Evolutionary conservation across 2,329 filamentous ascomycete genomes (phyloP).

Genomic region (Xenoacremonium recifei): DNA sequence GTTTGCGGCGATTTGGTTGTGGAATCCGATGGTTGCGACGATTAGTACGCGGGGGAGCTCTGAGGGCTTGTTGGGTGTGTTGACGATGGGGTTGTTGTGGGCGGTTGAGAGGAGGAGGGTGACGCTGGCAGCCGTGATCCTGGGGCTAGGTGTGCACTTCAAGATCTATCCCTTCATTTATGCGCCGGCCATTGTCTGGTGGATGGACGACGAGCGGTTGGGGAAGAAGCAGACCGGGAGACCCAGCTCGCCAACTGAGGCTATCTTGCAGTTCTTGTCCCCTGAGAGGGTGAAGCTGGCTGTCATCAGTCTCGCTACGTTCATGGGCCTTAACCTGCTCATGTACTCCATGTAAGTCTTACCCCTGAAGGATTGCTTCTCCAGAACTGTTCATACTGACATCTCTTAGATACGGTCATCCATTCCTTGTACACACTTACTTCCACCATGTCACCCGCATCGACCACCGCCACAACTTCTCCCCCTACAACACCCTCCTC

Average conservation of each 20-base stretch:
- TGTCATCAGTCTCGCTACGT: constrained; percentile 67
- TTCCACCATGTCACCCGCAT: constrained; percentile 89
- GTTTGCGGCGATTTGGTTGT: constrained; percentile 85
- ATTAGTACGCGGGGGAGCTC: constrained; percentile 95
- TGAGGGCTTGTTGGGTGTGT: constrained; percentile 82
- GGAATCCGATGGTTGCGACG: constrained; percentile 97
- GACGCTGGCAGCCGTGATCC: constrained; percentile 65
- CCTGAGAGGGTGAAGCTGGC: constrained; percentile 56
- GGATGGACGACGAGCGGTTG: constrained; percentile 63
- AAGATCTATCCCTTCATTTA: constrained; percentile 99
- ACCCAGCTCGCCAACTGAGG: constrained; percentile 18
- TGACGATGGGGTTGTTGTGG: constrained; percentile 83
- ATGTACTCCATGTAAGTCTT: constrained; percentile 73
- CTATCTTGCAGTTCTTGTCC: constrained; percentile 46
- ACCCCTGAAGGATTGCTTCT: neutral
- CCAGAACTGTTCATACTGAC: constrained; percentile 7
- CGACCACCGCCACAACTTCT: constrained; percentile 98
- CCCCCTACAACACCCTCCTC: constrained; percentile 87
- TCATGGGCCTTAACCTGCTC: constrained; percentile 67
- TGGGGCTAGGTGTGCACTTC: constrained; percentile 89
- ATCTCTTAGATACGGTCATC: constrained; percentile 64
- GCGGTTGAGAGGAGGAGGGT: constrained; percentile 66
- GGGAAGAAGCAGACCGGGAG: constrained; percentile 12
- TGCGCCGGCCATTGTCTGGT: constrained; percentile 76
- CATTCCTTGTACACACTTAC: constrained; percentile 88